These are phyloP conservation scores for Cladophialophora psammophila DNA, from an alignment of 2,329 filamentous ascomycete species.

Conservation along the genomic window DNA sequence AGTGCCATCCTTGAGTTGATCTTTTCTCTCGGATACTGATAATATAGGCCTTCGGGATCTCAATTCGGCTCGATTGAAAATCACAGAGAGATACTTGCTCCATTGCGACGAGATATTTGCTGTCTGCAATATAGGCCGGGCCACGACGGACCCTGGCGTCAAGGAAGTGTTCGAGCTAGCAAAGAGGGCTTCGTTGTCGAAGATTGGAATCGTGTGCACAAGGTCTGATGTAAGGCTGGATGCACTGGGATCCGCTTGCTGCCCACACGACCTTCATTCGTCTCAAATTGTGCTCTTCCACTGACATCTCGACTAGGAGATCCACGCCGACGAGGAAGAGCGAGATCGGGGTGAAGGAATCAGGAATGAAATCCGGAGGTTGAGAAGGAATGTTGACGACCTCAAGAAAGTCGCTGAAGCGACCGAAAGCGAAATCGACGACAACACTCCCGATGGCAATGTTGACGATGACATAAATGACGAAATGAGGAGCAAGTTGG, in stretches of 20 bases:
- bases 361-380: background rate
- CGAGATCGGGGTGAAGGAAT: background rate
- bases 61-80: constrained; percentile 18
- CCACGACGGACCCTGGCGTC: constrained; percentile 7
- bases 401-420: background rate
- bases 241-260: background rate
- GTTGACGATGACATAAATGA: background rate
- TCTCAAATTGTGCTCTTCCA: background rate
- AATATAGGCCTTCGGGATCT: constrained; percentile 18
- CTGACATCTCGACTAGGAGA: constrained; percentile 10
- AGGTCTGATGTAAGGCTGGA: constrained; percentile 16
- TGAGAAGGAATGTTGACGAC: background rate
- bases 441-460: background rate
- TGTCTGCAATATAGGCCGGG: constrained; percentile 15
- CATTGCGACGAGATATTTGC: constrained; percentile 20
- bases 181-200: constrained; percentile 17
- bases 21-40: too few species aligned
- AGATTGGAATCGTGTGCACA: constrained; percentile 21
- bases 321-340: constrained; percentile 14
- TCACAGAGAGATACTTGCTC: constrained; percentile 20
- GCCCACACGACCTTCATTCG: constrained; percentile 3
- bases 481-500: background rate
- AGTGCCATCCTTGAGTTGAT: background rate
- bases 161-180: constrained; percentile 19
- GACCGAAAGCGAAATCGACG: background rate